Base-by-base conservation (phyloP, 1,139 yeast species). In the Hyphopichia fennica region DNA sequence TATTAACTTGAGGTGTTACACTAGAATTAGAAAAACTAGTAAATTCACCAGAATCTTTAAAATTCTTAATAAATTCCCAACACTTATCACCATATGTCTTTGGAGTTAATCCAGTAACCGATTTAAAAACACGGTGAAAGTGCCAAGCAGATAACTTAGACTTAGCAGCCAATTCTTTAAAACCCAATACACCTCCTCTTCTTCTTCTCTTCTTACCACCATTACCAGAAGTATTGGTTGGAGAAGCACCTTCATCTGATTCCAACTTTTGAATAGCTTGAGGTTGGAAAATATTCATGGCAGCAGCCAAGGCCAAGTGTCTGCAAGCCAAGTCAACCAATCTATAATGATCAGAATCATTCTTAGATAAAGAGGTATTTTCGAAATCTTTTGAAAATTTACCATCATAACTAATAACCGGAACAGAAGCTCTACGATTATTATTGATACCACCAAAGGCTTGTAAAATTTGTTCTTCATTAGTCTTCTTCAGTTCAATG, bases 81-180 rank as follows among this genome's bases (percentile, higher is more conserved):
- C 96, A 87, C 50, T 84, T 84, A 57, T 88, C 96, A 40, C 96
- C 96, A 54, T 88, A 88, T 6, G 88, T 85, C 67, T 88, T 87
- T 30, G 96, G 96, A 0, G 96, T 88, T 47, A 87, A 74, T 1
- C 93, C 91, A 14, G 95, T 86, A 44, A 88, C 89, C 34, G 85
- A 79, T 62, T 89, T 84, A 69, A 88, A 88, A 29, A 88, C 96
- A 42, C 96, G 72, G 67, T 88, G 96, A 63, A 88, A 88, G 65
- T 88, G 96, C 96, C 96, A 88, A n/a, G 96, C 95, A 19, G 88
- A 80, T 45, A 88, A 74, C 51, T 85, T 87, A 11, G 91, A 84
- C 57, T 87, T 86, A 15, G 89, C 84, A 7, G 96, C 96, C 58
- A 88, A 73, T 60, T 88, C 96, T 62, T 88, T 87, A 65, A 88